Evolutionary conservation across 768 basidiomycete genomes (phyloP), one percentile per base, ranked within the genome.

Genomic region (Leucosporidium creatinivorum): DNA sequence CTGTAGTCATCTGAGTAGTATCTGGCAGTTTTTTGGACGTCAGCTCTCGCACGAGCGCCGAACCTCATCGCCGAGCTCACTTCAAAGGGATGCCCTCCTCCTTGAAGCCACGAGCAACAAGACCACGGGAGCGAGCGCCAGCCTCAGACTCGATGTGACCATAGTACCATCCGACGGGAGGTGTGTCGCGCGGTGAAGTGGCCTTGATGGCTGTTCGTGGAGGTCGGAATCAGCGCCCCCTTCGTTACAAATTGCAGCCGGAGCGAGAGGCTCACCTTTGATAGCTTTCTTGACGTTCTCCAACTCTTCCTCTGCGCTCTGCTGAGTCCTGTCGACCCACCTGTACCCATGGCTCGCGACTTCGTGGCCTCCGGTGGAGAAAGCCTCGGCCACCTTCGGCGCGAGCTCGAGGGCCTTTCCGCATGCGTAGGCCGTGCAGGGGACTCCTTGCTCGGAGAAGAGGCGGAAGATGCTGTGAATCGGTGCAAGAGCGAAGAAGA

Each of bases 291-390:
- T 48, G 50, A 75, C 68, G 48, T 71, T 61, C 28, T 70, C 65
- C 58, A 59, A 62, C 60, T 77, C 76, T 31, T 75, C 72, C 15
- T 74, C 75, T 12, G 28, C 66, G 6, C 69, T 65, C 67, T 70
- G 69, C 0, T 48, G 49, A 30, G 68, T 67, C 23, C 73, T 61
- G 21, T 73, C 69, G 21, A 73, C 63, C 76, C 76, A 77, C 48
- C 74, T 61, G 68, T 74, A 76, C 23, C 75, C 75, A 50, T 77
- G 76, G 55, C 72, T 73, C 6, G 73, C 73, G 25, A 74, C 70
- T 58, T 77, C 76, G 61, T 75, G 75, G 3, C 72, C 74, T 4
- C 63, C 61, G 7, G 7, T 36, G 4, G 69, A 64, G 19, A 73
- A 39, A 9, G 52, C 59, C 44, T 62, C 28, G 17, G 69, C 72